Evolutionary conservation across 345 rosid species (phyloP).

Genomic region (Raphanus raphanistrum): DNA sequence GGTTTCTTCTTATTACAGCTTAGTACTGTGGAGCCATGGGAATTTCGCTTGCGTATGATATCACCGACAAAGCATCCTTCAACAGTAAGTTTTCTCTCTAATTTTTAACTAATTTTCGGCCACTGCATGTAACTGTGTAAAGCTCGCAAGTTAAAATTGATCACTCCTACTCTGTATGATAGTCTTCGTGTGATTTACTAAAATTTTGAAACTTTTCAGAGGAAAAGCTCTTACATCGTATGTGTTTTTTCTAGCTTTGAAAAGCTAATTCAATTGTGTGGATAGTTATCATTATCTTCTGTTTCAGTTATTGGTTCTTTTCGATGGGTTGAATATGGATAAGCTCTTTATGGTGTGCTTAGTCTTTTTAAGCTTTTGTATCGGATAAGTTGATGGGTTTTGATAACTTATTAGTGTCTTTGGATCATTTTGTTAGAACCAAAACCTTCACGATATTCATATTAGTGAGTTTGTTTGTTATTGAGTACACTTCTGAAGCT

Average conservation of each 20-base stretch:
- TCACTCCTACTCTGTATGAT: not conserved
- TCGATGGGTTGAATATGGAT: not conserved
- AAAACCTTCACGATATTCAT: not conserved
- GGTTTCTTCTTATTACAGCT: slow-evolving; percentile 54
- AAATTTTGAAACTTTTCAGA: not conserved
- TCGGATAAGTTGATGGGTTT: not conserved
- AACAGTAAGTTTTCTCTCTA: slow-evolving; percentile 58
- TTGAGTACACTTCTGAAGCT: not conserved
- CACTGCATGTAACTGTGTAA: not conserved
- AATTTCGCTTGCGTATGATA: slow-evolving; percentile 73
- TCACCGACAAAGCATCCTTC: slow-evolving; percentile 82
- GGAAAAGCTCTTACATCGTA: not conserved
- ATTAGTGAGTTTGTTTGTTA: not conserved
- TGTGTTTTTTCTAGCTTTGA: not conserved
- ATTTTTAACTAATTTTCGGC: not conserved
- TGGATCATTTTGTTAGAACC: not conserved
- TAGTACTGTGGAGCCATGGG: slow-evolving; percentile 99
- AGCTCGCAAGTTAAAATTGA: not conserved
- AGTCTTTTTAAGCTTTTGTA: not conserved
- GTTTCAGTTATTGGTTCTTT: not conserved
- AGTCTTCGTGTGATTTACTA: not conserved
- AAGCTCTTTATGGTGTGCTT: not conserved
- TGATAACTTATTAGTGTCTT: not conserved
- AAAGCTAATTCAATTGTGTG: not conserved
- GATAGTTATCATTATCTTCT: not conserved